phyloP scores from a whole-genome alignment of 2,329 filamentous ascomycete genomes.

The Neofusicoccum umdonicola region DNA sequence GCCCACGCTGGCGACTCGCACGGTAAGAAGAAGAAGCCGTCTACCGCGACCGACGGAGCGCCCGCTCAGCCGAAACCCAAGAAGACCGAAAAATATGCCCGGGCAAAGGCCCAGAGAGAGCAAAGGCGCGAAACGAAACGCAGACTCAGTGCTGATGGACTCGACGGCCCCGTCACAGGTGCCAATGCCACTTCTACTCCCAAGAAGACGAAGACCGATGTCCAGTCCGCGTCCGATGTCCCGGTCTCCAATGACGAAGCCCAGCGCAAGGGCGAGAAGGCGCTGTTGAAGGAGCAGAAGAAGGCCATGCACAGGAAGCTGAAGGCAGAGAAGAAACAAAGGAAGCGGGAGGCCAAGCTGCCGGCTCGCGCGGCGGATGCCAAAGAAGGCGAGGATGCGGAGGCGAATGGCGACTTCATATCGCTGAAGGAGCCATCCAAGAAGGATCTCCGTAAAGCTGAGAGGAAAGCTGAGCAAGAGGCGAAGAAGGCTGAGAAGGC shows the following conservation, averaged over 20 bases:
- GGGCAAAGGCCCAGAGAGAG: neutral
- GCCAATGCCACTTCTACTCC: neutral
- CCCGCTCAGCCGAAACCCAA: neutral
- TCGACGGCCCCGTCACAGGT: neutral
- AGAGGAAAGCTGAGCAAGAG: constrained; percentile 24
- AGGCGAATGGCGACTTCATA: neutral
- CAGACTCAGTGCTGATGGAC: neutral
- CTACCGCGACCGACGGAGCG: neutral
- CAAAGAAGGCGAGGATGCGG: neutral
- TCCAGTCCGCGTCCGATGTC: neutral
- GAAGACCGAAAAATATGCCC: neutral
- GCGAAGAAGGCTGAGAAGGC: constrained; percentile 9
- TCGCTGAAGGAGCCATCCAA: constrained; percentile 22
- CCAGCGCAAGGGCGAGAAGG: constrained; percentile 22
- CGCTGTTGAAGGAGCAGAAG: constrained; percentile 17
- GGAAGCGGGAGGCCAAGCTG: constrained; percentile 6
- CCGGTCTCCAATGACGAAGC: neutral
- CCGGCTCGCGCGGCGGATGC: no score
- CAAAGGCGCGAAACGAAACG: neutral
- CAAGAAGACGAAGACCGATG: constrained; percentile 4
- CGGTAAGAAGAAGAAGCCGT: neutral
- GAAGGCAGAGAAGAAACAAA: constrained; percentile 19
- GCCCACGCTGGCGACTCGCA: neutral
- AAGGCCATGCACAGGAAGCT: neutral
- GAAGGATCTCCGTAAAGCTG: constrained; percentile 28